Conservation (phyloP, 306 rosid genomes). For the Gastrolobium villosum region DNA sequence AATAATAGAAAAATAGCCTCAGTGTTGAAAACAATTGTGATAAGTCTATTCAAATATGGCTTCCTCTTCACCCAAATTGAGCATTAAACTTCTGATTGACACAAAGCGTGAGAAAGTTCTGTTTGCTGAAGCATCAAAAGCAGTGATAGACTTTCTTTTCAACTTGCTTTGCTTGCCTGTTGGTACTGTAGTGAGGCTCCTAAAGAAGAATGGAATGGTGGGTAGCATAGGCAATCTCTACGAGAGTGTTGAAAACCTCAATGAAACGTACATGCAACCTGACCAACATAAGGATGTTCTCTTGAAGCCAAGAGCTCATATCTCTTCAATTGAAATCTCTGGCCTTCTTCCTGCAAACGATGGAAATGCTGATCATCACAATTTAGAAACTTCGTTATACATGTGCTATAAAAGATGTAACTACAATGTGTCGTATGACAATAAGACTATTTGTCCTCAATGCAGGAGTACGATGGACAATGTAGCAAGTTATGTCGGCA, state of each 20-base stretch:
- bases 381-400: neutral
- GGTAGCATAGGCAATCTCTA: slow-evolving; percentile 61
- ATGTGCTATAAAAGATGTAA: neutral
- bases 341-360: neutral
- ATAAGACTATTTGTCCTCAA: fast-evolving
- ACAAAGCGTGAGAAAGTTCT: slow-evolving; percentile 45
- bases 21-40: too few species aligned
- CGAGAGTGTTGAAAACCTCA: slow-evolving; percentile 52
- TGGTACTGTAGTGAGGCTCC: slow-evolving; percentile 30
- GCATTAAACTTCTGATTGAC: slow-evolving; percentile 56
- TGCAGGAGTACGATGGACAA: fast-evolving
- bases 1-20: too few species aligned
- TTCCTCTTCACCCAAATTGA: slow-evolving; percentile 31
- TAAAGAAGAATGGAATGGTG: slow-evolving; percentile 47
- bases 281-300: slow-evolving; percentile 38
- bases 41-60: slow-evolving; percentile 1
- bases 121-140: slow-evolving; percentile 65
- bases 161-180: slow-evolving; percentile 54
- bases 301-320: slow-evolving; percentile 20
- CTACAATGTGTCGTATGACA: neutral
- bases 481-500: neutral
- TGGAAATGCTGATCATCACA: neutral
- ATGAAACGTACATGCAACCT: slow-evolving; percentile 50
- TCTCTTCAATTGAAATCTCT: neutral
- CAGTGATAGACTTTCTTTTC: slow-evolving; percentile 58